Base-by-base conservation (phyloP, 2,329 filamentous ascomycete species). In the Gaeumannomyces tritici region DNA sequence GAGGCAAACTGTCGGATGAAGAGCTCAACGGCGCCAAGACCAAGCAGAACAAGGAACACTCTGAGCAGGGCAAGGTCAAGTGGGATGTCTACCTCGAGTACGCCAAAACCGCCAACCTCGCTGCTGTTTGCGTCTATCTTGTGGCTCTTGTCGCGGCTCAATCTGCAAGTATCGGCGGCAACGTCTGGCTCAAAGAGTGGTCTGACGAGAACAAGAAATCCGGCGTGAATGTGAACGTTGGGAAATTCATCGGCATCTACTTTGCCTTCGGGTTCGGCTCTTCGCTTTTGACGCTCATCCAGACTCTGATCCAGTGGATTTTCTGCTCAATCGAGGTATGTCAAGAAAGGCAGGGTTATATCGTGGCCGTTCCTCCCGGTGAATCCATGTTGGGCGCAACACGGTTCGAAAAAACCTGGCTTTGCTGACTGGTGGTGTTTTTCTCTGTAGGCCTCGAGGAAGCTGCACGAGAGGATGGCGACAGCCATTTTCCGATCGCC, bases 231-330 rank as follows among this genome's bases (percentile, higher is more conserved):
- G 82, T 85, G 11, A 71, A 93, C 51, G 84, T 96, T 63, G 93
- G 89, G 68, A 96, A 91, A 75, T 99, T 92, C 72, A 90, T 99
- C 71, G 91, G 93, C 63, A 86, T 99, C 66, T 99, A 99, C 77
- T 95, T 99, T 75, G 91, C 89, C 21, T 90, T 99, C 75, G 96
- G 95, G 59, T 84, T 99, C 61, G 93, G 93, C 35, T 88, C 90
- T 29, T 89, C 95, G 55, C 82, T 85, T 56, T 80, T 99, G 66
- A 93, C 96, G 3, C 91, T 98, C 55, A 72, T 96, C 33, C 95
- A 98, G 76, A 98, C 93, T 7, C 79, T 99, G 68, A 92, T 99
- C 66, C 81, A 99, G 31, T 99, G 95, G 95, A 98, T 99, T 67
- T 98, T 99, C 78, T 99, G 96, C 77, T 98, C 95, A 5, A 99